Evolutionary conservation across 2,329 filamentous ascomycete genomes (phyloP).

Genomic region (Kalaharituber pfeilii): DNA sequence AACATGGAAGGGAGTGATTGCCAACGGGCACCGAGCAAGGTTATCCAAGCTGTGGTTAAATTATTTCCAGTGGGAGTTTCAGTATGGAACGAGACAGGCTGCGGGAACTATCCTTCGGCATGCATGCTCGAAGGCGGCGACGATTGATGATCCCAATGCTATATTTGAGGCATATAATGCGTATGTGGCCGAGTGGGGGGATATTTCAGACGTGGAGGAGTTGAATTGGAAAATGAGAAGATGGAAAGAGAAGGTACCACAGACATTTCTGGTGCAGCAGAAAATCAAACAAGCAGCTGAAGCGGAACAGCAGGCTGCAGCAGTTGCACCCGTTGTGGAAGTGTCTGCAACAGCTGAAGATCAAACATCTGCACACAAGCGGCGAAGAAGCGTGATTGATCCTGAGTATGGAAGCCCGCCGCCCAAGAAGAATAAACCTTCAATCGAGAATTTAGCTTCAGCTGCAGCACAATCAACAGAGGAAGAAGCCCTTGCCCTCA

Average conservation of each 20-base stretch:
- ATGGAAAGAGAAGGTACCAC: constrained; percentile 46
- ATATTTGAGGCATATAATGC: constrained; percentile 55
- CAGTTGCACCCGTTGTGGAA: background rate
- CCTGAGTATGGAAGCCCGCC: constrained; percentile 17
- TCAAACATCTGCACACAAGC: constrained; percentile 25
- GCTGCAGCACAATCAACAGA: constrained; percentile 25
- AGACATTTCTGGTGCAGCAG: constrained; percentile 32
- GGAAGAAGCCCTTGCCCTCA: constrained; percentile 28
- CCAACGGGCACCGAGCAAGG: constrained; percentile 42
- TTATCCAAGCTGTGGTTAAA: constrained; percentile 88
- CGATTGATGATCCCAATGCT: constrained; percentile 61
- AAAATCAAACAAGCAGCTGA: constrained; percentile 23
- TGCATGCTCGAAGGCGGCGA: constrained; percentile 38
- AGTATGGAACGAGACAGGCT: constrained; percentile 36
- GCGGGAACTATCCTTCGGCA: constrained; percentile 56
- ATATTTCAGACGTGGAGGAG: constrained; percentile 53
- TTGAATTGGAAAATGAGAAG: constrained; percentile 55
- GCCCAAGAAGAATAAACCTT: constrained; percentile 46
- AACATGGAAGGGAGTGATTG: constrained; percentile 55
- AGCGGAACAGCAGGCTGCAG: constrained; percentile 11
- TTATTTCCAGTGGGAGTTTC: constrained; percentile 85
- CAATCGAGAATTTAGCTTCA: constrained; percentile 24
- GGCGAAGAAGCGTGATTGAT: constrained; percentile 9
- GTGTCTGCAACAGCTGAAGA: constrained; percentile 17
- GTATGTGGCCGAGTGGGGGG: constrained; percentile 82